Evolutionary conservation across 1,139 yeast species (phyloP).

Genomic region (Casaregolazyma suthepensis): DNA sequence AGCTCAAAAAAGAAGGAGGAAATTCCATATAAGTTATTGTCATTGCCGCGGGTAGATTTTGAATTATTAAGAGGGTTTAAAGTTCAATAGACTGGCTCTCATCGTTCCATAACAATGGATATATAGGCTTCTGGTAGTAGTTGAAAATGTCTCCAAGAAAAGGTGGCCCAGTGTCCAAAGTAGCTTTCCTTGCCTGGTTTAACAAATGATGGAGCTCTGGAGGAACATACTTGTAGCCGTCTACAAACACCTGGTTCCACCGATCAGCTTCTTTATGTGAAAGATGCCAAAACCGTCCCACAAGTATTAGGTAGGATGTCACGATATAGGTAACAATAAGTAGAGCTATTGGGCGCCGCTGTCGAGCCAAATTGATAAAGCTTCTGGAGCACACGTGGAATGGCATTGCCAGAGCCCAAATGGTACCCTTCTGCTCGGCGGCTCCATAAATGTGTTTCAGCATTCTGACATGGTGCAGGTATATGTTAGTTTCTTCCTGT

Average conservation of each 20-base stretch:
- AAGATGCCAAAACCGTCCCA: not conserved
- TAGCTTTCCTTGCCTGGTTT: not conserved
- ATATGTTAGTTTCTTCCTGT: conserved; percentile 1
- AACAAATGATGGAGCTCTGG: not conserved
- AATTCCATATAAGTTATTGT: not conserved
- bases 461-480: not conserved
- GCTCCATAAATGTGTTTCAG: not conserved
- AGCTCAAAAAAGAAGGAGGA: not conserved
- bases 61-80: not conserved
- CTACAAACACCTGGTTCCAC: not conserved
- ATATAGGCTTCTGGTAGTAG: not conserved
- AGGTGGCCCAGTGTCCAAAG: not conserved
- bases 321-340: conserved; percentile 1
- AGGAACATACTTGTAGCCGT: not conserved
- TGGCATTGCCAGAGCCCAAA: not conserved
- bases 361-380: not conserved
- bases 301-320: not conserved
- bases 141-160: not conserved
- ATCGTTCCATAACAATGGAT: not conserved
- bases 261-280: not conserved
- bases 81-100: not conserved
- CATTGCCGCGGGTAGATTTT: not conserved
- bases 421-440: not conserved
- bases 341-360: not conserved
- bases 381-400: not conserved